Conservation (phyloP, 2,329 filamentous ascomycete species). For the Botrytis elliptica region DNA sequence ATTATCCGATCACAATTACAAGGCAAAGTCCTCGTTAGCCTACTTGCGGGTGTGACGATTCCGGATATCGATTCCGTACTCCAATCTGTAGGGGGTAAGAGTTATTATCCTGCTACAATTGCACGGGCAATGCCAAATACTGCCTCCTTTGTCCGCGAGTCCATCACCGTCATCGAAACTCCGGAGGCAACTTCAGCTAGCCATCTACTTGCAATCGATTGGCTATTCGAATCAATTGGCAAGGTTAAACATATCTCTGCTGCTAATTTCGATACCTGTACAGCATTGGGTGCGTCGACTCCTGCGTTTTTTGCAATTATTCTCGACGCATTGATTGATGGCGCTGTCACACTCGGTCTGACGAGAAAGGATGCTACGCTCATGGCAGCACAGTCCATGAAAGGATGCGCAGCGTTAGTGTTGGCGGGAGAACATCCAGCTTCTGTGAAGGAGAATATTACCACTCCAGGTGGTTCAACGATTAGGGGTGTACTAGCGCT, state of each 20-base stretch:
- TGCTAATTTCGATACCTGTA: conserved; percentile 33
- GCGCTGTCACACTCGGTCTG: conserved; percentile 42
- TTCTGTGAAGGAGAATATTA: conserved; percentile 49
- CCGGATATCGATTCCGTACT: conserved; percentile 14
- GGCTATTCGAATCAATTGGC: conserved; percentile 13
- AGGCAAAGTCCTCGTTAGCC: conserved; percentile 10
- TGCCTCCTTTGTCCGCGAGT: conserved; percentile 14
- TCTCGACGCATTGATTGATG: conserved; percentile 21
- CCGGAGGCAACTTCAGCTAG: neutral
- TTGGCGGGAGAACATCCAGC: conserved; percentile 51
- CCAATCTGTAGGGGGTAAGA: conserved; percentile 9
- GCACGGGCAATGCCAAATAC: conserved; percentile 17
- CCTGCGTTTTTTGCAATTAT: conserved; percentile 19
- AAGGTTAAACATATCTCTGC: conserved; percentile 10
- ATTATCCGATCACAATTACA: conserved; percentile 37
- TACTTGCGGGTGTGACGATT: conserved; percentile 16
- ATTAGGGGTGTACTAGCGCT: conserved; percentile 14
- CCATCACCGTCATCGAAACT: conserved; percentile 10
- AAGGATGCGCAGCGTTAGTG: conserved; percentile 48
- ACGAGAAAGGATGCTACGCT: conserved; percentile 56
- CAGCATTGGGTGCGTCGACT: conserved; percentile 39
- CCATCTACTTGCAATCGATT: conserved; percentile 7
- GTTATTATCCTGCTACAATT: conserved; percentile 7
- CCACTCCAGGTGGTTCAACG: conserved; percentile 17
- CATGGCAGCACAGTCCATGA: conserved; percentile 45